phyloP scores from a whole-genome alignment of 805 yeast species.

The Candida manassasensis region DNA sequence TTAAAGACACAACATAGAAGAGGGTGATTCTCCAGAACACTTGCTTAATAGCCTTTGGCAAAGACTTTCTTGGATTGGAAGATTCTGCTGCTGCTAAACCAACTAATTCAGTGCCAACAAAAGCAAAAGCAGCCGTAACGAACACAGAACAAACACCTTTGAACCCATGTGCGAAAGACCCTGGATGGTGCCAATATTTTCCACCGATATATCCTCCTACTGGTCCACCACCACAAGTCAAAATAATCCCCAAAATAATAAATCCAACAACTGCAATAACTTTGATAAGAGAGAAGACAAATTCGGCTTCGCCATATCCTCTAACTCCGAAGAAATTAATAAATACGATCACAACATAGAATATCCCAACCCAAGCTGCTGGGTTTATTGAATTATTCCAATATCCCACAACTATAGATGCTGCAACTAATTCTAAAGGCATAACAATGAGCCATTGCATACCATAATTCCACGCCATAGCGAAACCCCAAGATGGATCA shows the following conservation, averaged over 20 bases:
- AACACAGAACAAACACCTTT: constrained; percentile 33
- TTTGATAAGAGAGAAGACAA: constrained; percentile 43
- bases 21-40: constrained; percentile 36
- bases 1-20: constrained; percentile 28
- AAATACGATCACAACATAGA: constrained; percentile 40
- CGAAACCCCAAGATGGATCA: constrained; percentile 57
- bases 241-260: constrained; percentile 42
- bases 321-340: constrained; percentile 51
- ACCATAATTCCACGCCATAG: constrained; percentile 29
- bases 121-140: constrained; percentile 34
- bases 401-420: constrained; percentile 49
- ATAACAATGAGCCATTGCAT: constrained; percentile 35
- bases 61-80: constrained; percentile 25
- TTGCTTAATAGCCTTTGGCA: constrained; percentile 35
- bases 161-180: constrained; percentile 46
- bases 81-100: constrained; percentile 37
- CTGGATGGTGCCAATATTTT: constrained; percentile 46
- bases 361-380: constrained; percentile 55
- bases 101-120: constrained; percentile 34
- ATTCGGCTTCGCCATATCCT: constrained; percentile 56
- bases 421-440: constrained; percentile 56
- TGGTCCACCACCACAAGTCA: constrained; percentile 53
- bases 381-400: constrained; percentile 51
- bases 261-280: constrained; percentile 46
- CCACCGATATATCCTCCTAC: constrained; percentile 43